These are phyloP conservation scores for Schwanniomyces polymorphus DNA, from an alignment of 805 yeast species.

Conservation along the genomic window DNA sequence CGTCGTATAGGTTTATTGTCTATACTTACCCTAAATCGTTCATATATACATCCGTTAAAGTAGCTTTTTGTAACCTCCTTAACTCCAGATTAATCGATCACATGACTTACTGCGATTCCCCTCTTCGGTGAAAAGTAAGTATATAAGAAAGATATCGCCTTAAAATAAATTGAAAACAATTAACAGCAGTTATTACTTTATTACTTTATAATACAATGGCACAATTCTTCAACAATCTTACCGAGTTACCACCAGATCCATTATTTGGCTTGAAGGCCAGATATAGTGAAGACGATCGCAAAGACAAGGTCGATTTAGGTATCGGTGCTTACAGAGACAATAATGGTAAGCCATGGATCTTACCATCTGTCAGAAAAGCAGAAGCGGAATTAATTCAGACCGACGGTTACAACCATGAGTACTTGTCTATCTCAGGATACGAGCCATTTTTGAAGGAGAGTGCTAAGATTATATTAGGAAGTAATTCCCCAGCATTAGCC, in stretches of 20 bases:
- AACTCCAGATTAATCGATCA: not conserved
- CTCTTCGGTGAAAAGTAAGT: not conserved
- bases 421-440: conserved; percentile 79
- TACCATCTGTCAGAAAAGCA: conserved; percentile 68
- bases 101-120: not conserved
- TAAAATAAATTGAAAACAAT: not conserved
- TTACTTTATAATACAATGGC: conserved; percentile 22
- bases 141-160: not conserved
- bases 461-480: conserved; percentile 71
- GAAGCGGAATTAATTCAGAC: conserved; percentile 62
- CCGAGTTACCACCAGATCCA: conserved; percentile 80
- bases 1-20: conserved; percentile 50
- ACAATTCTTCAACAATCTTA: conserved; percentile 47
- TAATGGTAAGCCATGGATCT: conserved; percentile 68
- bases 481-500: conserved; percentile 50
- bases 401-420: conserved; percentile 77
- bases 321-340: conserved; percentile 80
- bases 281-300: conserved; percentile 54
- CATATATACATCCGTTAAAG: not conserved
- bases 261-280: conserved; percentile 79
- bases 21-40: not conserved
- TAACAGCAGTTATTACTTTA: not conserved
- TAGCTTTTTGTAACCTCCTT: not conserved
- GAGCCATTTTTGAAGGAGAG: conserved; percentile 68
- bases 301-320: conserved; percentile 78